Evolutionary conservation across 2,329 filamentous ascomycete species (phyloP).

Genomic region (Xylariaceae sp.): DNA sequence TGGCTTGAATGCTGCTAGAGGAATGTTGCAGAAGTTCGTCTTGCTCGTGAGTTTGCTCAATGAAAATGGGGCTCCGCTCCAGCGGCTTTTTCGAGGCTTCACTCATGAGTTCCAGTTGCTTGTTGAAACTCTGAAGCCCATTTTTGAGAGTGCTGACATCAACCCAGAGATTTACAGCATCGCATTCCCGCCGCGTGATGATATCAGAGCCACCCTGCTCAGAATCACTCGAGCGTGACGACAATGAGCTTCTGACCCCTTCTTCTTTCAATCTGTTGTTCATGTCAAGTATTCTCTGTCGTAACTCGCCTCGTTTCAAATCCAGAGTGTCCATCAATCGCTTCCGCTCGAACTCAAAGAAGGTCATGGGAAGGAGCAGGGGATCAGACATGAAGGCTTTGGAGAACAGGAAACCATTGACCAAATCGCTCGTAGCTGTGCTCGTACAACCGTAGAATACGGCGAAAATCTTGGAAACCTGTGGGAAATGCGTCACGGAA

Average conservation of each 20-base stretch:
- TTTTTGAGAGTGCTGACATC: conserved; percentile 17
- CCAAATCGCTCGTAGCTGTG: not conserved
- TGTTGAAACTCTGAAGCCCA: conserved; percentile 13
- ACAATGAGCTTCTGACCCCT: not conserved
- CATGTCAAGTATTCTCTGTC: conserved; percentile 14
- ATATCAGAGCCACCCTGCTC: not conserved
- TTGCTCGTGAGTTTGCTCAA: not conserved
- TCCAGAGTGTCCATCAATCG: conserved; percentile 14
- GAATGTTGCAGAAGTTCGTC: not conserved
- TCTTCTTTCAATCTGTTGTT: conserved; percentile 10
- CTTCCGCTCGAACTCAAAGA: conserved; percentile 15
- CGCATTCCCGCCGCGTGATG: conserved; percentile 15
- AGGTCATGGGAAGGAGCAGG: conserved; percentile 19
- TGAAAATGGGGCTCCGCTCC: not conserved
- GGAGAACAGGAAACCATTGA: not conserved
- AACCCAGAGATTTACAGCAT: conserved; percentile 15
- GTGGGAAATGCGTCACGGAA: conserved; percentile 18
- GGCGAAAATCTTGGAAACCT: conserved; percentile 11
- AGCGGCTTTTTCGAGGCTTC: conserved; percentile 1
- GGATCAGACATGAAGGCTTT: conserved; percentile 14
- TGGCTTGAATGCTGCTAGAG: conserved; percentile 6
- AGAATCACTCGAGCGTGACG: too few relatives aligned
- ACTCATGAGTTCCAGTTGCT: conserved; percentile 9
- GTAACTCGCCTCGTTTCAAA: conserved; percentile 1
- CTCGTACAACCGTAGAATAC: conserved; percentile 20